Percentiles rank a stretch among this genome's conserved stretches.
Conservation (phyloP, 495 filamentous ascomycete genomes). For the Tuber calosporum region DNA sequence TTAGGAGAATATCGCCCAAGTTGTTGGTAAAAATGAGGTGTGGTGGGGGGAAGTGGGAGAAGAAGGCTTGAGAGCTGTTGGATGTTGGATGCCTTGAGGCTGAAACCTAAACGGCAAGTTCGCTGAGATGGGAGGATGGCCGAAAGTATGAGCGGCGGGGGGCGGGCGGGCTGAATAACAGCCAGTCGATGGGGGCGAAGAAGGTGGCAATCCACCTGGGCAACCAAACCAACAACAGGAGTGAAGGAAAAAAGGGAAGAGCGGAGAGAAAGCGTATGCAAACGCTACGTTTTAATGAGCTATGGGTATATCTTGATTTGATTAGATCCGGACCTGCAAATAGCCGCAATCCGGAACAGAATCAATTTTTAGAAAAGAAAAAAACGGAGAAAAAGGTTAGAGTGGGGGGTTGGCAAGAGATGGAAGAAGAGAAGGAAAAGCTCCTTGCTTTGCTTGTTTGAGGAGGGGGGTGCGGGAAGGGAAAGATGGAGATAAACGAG, state of each 20-base stretch:
- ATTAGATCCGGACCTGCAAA: constrained; percentile 4
- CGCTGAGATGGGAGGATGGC: not conserved
- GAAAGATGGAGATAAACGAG: constrained; percentile 39
- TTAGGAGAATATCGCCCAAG: not conserved
- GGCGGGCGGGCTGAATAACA: constrained; percentile 2
- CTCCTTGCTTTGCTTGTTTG: not conserved
- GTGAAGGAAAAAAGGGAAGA: constrained; percentile 27
- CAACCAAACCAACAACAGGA: constrained; percentile 10
- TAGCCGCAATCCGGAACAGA: not conserved
- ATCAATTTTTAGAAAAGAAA: constrained; percentile 3
- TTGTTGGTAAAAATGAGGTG: constrained; percentile 3
- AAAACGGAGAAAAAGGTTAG: not conserved
- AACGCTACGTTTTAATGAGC: constrained; percentile 27
- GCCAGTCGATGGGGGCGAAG: constrained; percentile 2
- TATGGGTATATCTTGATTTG: constrained; percentile 33
- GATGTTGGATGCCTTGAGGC: constrained; percentile 5
- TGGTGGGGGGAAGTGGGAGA: not conserved
- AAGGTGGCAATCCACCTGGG: not conserved
- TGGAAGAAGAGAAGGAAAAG: not conserved
- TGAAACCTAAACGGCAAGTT: constrained; percentile 5
- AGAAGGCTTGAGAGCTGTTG: not conserved
- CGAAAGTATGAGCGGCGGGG: constrained; percentile 4
- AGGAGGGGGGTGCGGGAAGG: not conserved
- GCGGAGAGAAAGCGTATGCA: constrained; percentile 29
- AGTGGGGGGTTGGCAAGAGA: not conserved